Conservation (phyloP, 2,329 filamentous ascomycete genomes). For the Grosmannia serpens region DNA sequence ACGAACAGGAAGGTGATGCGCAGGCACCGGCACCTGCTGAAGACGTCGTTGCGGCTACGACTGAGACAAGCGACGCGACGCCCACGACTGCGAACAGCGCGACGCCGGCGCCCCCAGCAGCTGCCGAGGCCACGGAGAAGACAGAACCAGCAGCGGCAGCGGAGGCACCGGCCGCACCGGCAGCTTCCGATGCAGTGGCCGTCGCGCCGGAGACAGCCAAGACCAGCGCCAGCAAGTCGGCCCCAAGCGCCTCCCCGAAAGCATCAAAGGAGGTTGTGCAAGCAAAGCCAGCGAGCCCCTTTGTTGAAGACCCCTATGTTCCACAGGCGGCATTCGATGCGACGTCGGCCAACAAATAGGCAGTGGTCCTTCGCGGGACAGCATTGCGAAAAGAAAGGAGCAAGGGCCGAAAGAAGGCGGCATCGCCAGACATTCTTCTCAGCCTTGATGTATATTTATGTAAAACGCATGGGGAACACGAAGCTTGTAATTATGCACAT, state of each 20-base stretch:
- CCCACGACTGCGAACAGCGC: background rate
- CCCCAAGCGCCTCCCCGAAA: background rate
- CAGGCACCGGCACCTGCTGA: background rate
- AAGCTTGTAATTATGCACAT: background rate
- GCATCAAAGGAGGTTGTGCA: background rate
- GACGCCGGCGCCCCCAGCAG: background rate
- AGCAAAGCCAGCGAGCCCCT: background rate
- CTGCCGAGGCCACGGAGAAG: background rate
- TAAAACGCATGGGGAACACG: background rate
- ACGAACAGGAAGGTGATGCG: slow-evolving; percentile 34
- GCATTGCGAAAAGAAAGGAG: background rate
- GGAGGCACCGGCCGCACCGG: background rate
- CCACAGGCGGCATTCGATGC: background rate
- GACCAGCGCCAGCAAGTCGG: background rate
- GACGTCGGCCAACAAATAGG: background rate
- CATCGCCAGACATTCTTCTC: background rate
- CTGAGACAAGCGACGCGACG: background rate
- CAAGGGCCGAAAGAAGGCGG: background rate
- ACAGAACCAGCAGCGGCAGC: background rate
- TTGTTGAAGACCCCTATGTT: background rate
- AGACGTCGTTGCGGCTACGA: background rate
- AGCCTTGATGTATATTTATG: slow-evolving; percentile 1
- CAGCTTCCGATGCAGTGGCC: background rate
- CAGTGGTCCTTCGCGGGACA: background rate
- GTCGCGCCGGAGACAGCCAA: background rate